These are phyloP conservation scores for Triglochin maritima DNA, from an alignment of 106 monocot genomes.

Conservation along the genomic window DNA sequence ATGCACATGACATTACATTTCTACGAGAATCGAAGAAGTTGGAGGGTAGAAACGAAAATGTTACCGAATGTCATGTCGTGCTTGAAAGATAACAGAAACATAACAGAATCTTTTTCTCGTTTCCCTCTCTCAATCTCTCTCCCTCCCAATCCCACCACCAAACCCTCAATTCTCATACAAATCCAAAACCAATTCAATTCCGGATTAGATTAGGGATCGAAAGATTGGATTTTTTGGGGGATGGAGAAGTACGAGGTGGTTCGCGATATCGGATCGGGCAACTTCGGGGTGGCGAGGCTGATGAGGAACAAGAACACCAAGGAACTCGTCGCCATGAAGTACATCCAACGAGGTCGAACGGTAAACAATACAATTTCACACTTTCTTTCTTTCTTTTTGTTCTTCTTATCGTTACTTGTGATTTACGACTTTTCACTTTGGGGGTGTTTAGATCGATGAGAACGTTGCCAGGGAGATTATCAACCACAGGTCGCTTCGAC, in stretches of 20 bases:
- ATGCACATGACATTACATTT: too few species aligned
- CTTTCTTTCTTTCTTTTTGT: background rate
- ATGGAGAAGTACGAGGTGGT: slow-evolving; percentile 97
- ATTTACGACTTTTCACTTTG: background rate
- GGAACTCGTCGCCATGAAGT: slow-evolving; percentile 97
- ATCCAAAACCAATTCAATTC: too few species aligned
- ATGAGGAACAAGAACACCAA: slow-evolving; percentile 85
- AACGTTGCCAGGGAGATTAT: slow-evolving; percentile 91
- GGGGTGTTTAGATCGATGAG: slow-evolving; percentile 55
- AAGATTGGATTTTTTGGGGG: too few species aligned
- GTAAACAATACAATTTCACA: slow-evolving; percentile 6
- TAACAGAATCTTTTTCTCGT: too few species aligned
- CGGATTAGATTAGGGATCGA: too few species aligned
- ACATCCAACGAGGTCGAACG: slow-evolving; percentile 75
- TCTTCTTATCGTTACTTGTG: background rate
- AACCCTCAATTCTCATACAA: too few species aligned
- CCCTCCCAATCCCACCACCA: too few species aligned
- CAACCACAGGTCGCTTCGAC: slow-evolving; percentile 74
- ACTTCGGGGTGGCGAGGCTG: slow-evolving; percentile 85
- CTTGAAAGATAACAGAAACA: too few species aligned
- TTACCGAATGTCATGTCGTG: too few species aligned
- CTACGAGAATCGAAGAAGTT: too few species aligned
- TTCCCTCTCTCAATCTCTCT: too few species aligned
- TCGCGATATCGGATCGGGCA: slow-evolving; percentile 75
- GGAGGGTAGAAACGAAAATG: too few species aligned